Percentiles rank a stretch among this genome's conserved stretches.
Evolutionary conservation across 495 filamentous ascomycete species (phyloP).

Genomic region (Neurospora pannonica): DNA sequence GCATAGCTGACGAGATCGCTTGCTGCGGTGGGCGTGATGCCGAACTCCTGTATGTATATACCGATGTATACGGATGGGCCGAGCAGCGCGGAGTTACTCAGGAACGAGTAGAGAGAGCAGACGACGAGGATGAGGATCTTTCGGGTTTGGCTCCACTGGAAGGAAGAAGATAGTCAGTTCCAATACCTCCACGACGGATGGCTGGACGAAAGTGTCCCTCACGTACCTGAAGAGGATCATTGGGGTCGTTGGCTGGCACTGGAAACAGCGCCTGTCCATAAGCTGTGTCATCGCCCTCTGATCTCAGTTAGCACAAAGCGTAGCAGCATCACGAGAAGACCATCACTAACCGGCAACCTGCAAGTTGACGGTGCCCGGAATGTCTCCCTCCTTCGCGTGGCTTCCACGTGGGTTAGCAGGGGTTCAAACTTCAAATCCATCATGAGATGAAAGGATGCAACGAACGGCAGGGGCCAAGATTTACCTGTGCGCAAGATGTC

Average conservation of each 20-base stretch:
- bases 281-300: conserved; percentile 52
- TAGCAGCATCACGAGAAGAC: neutral
- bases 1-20: conserved; percentile 52
- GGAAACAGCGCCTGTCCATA: conserved; percentile 56
- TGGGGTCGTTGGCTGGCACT: conserved; percentile 53
- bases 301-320: neutral
- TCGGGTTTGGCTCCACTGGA: conserved; percentile 47
- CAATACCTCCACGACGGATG: neutral
- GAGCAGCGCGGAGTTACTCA: conserved; percentile 48
- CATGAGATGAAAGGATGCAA: neutral
- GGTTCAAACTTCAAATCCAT: neutral
- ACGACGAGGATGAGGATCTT: conserved; percentile 52
- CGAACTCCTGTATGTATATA: conserved; percentile 47
- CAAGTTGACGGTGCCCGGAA: conserved; percentile 52
- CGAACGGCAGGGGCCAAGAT: neutral
- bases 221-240: conserved; percentile 50
- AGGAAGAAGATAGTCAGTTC: neutral
- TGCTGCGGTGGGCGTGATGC: conserved; percentile 37
- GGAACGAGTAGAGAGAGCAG: conserved; percentile 51
- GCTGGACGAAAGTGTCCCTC: neutral
- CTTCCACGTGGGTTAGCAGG: conserved; percentile 18
- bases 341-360: conserved; percentile 25
- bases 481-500: neutral
- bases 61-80: conserved; percentile 53
- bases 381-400: conserved; percentile 49